Base-by-base conservation (phyloP, 768 basidiomycete genomes). In the Amanita brunnescens region DNA sequence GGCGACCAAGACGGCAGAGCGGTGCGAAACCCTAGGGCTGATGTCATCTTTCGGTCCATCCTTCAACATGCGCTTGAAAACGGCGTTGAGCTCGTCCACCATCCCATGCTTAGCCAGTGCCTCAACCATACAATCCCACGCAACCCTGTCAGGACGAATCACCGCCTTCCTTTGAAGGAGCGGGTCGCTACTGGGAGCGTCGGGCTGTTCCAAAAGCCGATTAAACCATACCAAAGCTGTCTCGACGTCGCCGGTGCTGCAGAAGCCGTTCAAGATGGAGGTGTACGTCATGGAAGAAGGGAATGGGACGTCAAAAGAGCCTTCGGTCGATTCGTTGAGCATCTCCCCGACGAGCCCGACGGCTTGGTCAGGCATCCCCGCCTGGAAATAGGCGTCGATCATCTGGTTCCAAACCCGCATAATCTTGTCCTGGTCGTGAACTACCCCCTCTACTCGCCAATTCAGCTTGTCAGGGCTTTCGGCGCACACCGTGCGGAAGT, bases 171-270 rank as follows among this genome's bases (percentile, higher is more conserved):
- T 16, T 16, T 9, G 3, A 61, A 74, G 67, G 55, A 69, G 77
- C 1, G 73, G 72, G 54, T 71, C 59, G 30, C 57, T 51, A 54
- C 57, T 62, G 57, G 50, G 58, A 21, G 38, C 59, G 60, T 53
- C 21, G 1, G 42, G 18, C 9, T 80, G 76, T 23, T 65, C 61
- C 41, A 85, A 65, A 26, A 91, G 70, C 42, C 78, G 75, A 37
- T 82, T 71, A 58, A 85, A 88, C 91, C 91, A 94, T 5, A 69
- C 62, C 38, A 83, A 58, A 0, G 89, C 89, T 0, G 78, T 82
- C 2, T 67, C 57, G 5, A 83, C 59, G 59, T 93, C 91, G 10
- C 77, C 79, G 8, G 67, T 62, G 10, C 71, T 64, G 56, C 80
- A 73, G 64, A 91, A 92, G 1, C 85, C 85, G 1, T 63, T 64